A percentile compares a stretch with the other conserved stretches of the same genome.
phyloP scores from a whole-genome alignment of 1,284 basidiomycete genomes.

The Sporisorium reilianum region DNA sequence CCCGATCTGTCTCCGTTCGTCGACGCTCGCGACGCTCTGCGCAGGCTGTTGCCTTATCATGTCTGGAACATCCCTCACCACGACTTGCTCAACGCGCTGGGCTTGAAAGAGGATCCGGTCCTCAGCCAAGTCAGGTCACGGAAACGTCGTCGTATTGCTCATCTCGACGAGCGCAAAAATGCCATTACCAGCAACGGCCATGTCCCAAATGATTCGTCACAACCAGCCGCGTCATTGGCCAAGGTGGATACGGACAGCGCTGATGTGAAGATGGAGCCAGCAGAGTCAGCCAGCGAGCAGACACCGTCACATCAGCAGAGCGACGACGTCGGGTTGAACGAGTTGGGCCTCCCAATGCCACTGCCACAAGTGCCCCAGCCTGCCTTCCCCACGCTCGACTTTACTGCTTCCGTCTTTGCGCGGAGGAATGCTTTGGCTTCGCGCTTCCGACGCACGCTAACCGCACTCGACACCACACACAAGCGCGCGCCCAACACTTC shows the following conservation, averaged over 20 bases:
- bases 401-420: slow-evolving; percentile 44
- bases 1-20: slow-evolving; percentile 61
- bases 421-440: slow-evolving; percentile 35
- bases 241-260: not conserved
- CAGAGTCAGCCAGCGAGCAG: not conserved
- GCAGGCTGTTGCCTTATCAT: slow-evolving; percentile 63
- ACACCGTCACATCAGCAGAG: not conserved
- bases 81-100: slow-evolving; percentile 47
- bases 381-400: slow-evolving; percentile 44
- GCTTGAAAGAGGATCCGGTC: slow-evolving; percentile 34
- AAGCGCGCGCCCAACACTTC: slow-evolving; percentile 44
- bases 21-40: slow-evolving; percentile 55
- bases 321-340: slow-evolving; percentile 18
- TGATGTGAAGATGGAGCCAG: slow-evolving; percentile 2
- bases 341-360: slow-evolving; percentile 33
- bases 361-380: slow-evolving; percentile 37
- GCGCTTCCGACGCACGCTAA: slow-evolving; percentile 44
- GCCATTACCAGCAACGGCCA: not conserved
- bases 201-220: not conserved
- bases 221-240: not conserved
- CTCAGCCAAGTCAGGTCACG: slow-evolving; percentile 25
- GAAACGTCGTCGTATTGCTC: slow-evolving; percentile 39
- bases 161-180: slow-evolving; percentile 6
- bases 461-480: slow-evolving; percentile 39
- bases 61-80: slow-evolving; percentile 64